phyloP scores from a whole-genome alignment of 129 eudicot genomes.

The Flaveria trinervia region DNA sequence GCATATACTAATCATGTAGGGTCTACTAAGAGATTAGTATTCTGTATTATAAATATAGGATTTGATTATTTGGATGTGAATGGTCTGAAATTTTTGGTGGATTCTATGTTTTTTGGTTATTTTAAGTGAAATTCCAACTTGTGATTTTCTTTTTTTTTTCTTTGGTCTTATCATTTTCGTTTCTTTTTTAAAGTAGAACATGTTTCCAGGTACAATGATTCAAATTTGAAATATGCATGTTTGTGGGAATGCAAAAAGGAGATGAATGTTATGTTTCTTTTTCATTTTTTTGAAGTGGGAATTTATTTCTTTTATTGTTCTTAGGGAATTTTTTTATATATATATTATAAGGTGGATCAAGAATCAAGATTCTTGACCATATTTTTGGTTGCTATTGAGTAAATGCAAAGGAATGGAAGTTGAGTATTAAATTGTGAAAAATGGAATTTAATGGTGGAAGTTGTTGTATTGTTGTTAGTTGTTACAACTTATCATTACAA shows the following conservation, averaged over 20 bases:
- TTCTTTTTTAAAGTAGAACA: background rate
- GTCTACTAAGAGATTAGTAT: conserved; percentile 11
- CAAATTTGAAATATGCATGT: conserved; percentile 1
- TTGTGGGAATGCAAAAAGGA: background rate
- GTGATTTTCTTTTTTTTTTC: conserved; percentile 8
- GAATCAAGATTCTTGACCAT: conserved; percentile 35
- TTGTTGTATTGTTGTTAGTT: conserved; percentile 6
- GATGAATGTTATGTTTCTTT: conserved; percentile 7
- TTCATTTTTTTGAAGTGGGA: conserved; percentile 1
- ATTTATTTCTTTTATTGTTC: conserved; percentile 9
- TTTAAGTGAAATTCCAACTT: conserved; percentile 26
- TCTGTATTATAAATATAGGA: conserved; percentile 11
- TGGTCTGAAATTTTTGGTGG: conserved; percentile 21
- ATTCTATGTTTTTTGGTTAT: conserved; percentile 16
- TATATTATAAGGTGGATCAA: conserved; percentile 18
- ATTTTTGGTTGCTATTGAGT: conserved; percentile 39
- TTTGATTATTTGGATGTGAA: conserved; percentile 21
- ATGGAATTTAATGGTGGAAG: conserved; percentile 26
- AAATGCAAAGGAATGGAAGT: conserved; percentile 27
- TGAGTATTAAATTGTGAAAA: background rate
- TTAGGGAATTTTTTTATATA: background rate
- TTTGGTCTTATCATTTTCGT: background rate
- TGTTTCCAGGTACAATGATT: conserved; percentile 1
- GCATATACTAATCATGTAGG: conserved; percentile 30
- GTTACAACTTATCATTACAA: background rate